Conservation (phyloP, 495 filamentous ascomycete genomes). For the Aspergillus leporis region DNA sequence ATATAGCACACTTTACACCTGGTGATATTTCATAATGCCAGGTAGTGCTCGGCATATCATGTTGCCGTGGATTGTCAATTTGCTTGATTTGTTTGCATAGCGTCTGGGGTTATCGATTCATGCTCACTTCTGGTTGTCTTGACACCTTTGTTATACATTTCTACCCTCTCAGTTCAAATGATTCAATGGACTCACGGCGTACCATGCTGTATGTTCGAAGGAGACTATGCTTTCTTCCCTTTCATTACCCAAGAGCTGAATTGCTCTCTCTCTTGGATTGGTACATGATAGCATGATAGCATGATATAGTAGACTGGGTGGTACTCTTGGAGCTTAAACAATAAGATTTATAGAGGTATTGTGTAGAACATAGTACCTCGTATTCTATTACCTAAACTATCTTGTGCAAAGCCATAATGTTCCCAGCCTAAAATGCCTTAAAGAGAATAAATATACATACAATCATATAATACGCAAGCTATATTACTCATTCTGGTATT, state of each 20-base stretch:
- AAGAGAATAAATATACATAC: too few species aligned
- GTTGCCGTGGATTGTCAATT: constrained; percentile 20
- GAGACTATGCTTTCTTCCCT: neutral
- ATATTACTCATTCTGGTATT: too few species aligned
- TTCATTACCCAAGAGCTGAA: neutral
- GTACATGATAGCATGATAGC: constrained; percentile 7
- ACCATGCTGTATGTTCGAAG: neutral
- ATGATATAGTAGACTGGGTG: constrained; percentile 5
- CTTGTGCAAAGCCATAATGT: too few species aligned
- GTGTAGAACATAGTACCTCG: constrained; percentile 2
- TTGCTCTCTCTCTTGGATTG: neutral
- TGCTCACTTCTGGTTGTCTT: constrained; percentile 12
- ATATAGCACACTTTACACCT: neutral
- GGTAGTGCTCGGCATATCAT: constrained; percentile 17
- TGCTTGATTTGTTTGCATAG: constrained; percentile 46
- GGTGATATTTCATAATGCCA: neutral
- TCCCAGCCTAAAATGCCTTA: too few species aligned
- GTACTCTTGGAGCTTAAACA: neutral
- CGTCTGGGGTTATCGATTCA: constrained; percentile 35
- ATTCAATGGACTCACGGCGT: constrained; percentile 10
- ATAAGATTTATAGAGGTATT: neutral
- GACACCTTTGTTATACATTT: constrained; percentile 16
- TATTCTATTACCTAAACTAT: too few species aligned
- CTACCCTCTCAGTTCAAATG: constrained; percentile 11
- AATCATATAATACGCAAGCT: too few species aligned